Evolutionary conservation across 148 eudicot species (phyloP), one percentile per base, ranked within the genome.

Genomic region (Fagopyrum tataricum): DNA sequence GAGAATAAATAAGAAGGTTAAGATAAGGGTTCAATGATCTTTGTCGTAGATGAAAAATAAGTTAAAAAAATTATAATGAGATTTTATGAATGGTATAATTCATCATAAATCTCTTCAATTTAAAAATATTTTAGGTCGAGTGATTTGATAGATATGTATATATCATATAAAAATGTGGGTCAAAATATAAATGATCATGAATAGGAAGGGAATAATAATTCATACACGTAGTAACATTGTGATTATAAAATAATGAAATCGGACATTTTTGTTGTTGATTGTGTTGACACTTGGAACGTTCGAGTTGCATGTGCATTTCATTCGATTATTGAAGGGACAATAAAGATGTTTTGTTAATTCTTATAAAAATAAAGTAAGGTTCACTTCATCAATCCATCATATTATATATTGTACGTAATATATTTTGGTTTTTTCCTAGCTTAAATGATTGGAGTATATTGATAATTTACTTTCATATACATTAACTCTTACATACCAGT

Each of bases 271-370:
- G n/a, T 6, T 20, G 61, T 20, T n/a, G 24, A 7, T 55, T 55
- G 61, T 55, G 61, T 3, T 20, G 61, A 55, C 61, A 55, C 61
- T 55, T 55, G 61, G 7, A 17, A 53, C 59, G 59, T n/a, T 53
- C 20, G 6, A 21, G 11, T 20, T 55, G 31, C 61, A 20, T 55
- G 24, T 6, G 4, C 31, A 18, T 55, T 55, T 55, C 61, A 18
- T 18, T 9, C 4, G 11, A n/a, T 49, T 15, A 49, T 14, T 49
- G 55, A 49, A 13, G 55, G 18, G 55, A 49, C 20, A 49, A 49
- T 3, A 49, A 49, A 15, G 55, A 18, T 49, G 55, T 49, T 49
- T 18, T 1, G n/a, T 49, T 18, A 15, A 18, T 49, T 49, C 20
- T 11, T 49, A 0, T 49, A 49, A 15, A 15, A 46, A 31, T 31